Evolutionary conservation across 352 stramenopile genomes (phyloP).

Genomic region (Pythium folliculosum): DNA sequence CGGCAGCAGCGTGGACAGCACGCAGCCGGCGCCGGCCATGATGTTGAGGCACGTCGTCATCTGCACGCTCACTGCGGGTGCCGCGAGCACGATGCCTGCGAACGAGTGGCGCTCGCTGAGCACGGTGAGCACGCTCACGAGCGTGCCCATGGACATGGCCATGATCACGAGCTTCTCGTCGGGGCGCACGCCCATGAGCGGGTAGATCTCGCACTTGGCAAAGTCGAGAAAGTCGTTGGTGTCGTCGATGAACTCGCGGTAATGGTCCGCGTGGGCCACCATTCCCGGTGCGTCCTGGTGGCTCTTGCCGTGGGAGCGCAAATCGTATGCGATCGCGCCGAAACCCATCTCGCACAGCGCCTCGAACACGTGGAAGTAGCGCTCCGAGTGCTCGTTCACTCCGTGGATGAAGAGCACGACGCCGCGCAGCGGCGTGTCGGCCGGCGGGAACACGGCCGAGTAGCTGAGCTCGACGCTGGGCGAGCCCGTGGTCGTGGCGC

Average conservation of each 20-base stretch:
- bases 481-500: background rate
- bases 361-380: conserved; percentile 28
- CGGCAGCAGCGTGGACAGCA: conserved; percentile 13
- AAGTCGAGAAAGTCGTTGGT: conserved; percentile 29
- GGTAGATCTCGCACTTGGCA: conserved; percentile 20
- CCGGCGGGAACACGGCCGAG: conserved; percentile 12
- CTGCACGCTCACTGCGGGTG: conserved; percentile 22
- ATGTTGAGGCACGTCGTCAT: conserved; percentile 18
- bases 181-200: conserved; percentile 3
- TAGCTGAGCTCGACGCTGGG: background rate
- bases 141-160: conserved; percentile 25
- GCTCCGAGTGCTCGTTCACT: conserved; percentile 27
- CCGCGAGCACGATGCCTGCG: conserved; percentile 17
- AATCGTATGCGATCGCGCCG: conserved; percentile 25
- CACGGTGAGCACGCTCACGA: conserved; percentile 26
- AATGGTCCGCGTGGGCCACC: conserved; percentile 19
- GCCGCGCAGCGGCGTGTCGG: conserved; percentile 5
- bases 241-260: conserved; percentile 22
- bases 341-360: conserved; percentile 10
- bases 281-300: conserved; percentile 14
- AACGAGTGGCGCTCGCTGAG: conserved; percentile 23
- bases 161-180: conserved; percentile 12
- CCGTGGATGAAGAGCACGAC: conserved; percentile 26
- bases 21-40: background rate
- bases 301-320: conserved; percentile 24